phyloP scores from a whole-genome alignment of 768 basidiomycete species.

The Chalciporus piperatus region DNA sequence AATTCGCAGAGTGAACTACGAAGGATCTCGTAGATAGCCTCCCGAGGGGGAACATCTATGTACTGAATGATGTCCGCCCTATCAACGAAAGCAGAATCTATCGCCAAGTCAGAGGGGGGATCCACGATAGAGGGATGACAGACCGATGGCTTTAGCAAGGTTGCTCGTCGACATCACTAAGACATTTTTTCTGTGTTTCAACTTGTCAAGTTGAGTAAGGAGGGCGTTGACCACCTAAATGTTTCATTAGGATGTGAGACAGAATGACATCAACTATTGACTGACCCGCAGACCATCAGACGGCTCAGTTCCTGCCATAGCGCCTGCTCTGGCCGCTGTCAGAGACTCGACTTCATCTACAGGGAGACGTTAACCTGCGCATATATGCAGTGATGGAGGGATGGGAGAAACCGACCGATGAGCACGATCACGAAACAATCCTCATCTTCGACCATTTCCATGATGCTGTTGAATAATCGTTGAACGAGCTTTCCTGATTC shows the following conservation, averaged over 20 bases:
- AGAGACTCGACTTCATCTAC: conserved; percentile 95
- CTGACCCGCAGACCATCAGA: conserved; percentile 87
- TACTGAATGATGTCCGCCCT: conserved; percentile 97
- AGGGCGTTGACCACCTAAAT: conserved; percentile 94
- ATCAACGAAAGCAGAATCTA: conserved; percentile 94
- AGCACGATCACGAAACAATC: conserved; percentile 89
- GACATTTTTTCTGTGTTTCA: conserved; percentile 91
- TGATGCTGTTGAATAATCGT: conserved; percentile 83
- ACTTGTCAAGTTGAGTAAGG: conserved; percentile 93
- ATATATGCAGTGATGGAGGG: neutral
- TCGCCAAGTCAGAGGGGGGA: conserved; percentile 1
- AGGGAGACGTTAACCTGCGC: neutral
- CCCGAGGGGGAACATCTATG: conserved; percentile 84
- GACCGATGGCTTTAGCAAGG: conserved; percentile 90
- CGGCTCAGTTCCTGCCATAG: conserved; percentile 94
- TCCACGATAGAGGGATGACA: conserved; percentile 12
- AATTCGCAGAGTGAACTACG: conserved; percentile 81
- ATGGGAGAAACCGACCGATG: conserved; percentile 57
- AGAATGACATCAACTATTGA: neutral
- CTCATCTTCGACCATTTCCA: conserved; percentile 89
- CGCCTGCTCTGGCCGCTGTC: conserved; percentile 91
- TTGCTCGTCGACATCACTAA: conserved; percentile 97
- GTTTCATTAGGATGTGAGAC: neutral
- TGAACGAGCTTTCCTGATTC: conserved; percentile 99
- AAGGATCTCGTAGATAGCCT: conserved; percentile 93